Percentiles rank a stretch among this genome's conserved stretches.
These are phyloP conservation scores for Phytopythium mirpurense DNA, from an alignment of 352 stramenopile genomes.

Conservation along the genomic window DNA sequence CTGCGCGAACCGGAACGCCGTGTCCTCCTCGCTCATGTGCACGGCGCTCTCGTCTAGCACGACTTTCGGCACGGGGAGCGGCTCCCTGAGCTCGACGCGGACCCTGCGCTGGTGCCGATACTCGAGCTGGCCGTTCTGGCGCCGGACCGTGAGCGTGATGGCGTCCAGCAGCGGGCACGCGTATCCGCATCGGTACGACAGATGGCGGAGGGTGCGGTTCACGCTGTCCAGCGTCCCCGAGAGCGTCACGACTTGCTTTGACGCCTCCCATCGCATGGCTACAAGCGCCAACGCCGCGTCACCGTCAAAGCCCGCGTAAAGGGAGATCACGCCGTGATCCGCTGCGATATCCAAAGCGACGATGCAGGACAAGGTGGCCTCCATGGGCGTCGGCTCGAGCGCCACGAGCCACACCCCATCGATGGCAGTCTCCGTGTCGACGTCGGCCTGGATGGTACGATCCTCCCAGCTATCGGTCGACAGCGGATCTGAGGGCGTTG, in stretches of 20 bases:
- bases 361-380: not conserved
- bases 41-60: conserved; percentile 14
- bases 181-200: conserved; percentile 16
- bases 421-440: conserved; percentile 7
- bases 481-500: conserved; percentile 11
- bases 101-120: conserved; percentile 18
- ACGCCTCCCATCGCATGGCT: not conserved
- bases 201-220: conserved; percentile 14
- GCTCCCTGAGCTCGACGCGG: conserved; percentile 17
- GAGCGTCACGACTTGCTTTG: not conserved
- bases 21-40: conserved; percentile 35
- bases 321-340: conserved; percentile 8
- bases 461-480: conserved; percentile 15
- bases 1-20: conserved; percentile 35
- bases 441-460: conserved; percentile 5
- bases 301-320: not conserved
- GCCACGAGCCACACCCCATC: conserved; percentile 9
- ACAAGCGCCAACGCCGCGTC: not conserved
- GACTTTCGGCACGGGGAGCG: conserved; percentile 23
- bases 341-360: conserved; percentile 11
- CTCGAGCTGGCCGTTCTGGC: not conserved
- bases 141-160: conserved; percentile 15
- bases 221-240: conserved; percentile 6
- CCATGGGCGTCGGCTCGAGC: not conserved
- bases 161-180: conserved; percentile 12